Conservation (phyloP, 1,284 basidiomycete species). For the Malassezia cuniculi region DNA sequence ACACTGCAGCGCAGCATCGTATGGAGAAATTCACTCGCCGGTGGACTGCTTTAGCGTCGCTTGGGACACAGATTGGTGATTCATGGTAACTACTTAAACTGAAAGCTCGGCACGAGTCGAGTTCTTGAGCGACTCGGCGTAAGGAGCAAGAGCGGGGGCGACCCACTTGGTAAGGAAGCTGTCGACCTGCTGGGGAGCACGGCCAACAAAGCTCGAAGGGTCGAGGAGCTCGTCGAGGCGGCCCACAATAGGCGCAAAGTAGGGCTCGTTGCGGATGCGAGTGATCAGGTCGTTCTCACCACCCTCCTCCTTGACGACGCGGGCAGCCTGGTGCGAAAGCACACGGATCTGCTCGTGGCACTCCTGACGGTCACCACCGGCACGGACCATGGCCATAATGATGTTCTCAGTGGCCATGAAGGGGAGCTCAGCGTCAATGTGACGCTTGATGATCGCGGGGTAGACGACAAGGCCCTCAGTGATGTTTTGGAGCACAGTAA, state of each 20-base stretch:
- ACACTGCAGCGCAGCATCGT: neutral
- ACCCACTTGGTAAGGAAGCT: slow-evolving; percentile 77
- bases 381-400: slow-evolving; percentile 96
- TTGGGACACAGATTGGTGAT: slow-evolving; percentile 46
- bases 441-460: slow-evolving; percentile 80
- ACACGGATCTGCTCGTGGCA: slow-evolving; percentile 92
- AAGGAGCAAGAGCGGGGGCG: slow-evolving; percentile 61
- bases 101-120: slow-evolving; percentile 52
- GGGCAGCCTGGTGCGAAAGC: slow-evolving; percentile 85
- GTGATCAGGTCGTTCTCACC: slow-evolving; percentile 92
- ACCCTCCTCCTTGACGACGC: slow-evolving; percentile 88
- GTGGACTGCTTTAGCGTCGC: slow-evolving; percentile 53
- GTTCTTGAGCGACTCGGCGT: slow-evolving; percentile 54
- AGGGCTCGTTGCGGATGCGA: slow-evolving; percentile 58
- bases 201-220: slow-evolving; percentile 27
- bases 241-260: slow-evolving; percentile 53
- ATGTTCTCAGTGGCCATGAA: slow-evolving; percentile 95
- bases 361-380: slow-evolving; percentile 85
- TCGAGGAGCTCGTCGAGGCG: slow-evolving; percentile 47
- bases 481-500: slow-evolving; percentile 90
- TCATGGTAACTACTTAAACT: slow-evolving; percentile 16
- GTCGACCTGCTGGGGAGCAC: slow-evolving; percentile 40
- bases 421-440: slow-evolving; percentile 85
- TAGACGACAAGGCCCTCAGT: slow-evolving; percentile 95
- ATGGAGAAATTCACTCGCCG: neutral